Evolutionary conservation across 257 asterid species (phyloP).

Genomic region (Petunia secreta): DNA sequence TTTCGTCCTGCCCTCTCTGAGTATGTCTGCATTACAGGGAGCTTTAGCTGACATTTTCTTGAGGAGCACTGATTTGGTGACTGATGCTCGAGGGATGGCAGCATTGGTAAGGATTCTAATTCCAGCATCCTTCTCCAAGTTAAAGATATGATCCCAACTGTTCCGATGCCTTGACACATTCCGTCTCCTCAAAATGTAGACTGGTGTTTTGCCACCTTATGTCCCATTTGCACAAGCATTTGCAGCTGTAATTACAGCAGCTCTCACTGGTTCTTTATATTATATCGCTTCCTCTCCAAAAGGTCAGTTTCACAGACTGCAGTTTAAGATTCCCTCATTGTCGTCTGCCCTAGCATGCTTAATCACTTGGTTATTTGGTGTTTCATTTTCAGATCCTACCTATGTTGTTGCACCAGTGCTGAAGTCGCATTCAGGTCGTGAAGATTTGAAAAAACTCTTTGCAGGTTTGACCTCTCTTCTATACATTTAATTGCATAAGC

Average conservation of each 20-base stretch:
- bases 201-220: constrained; percentile 89
- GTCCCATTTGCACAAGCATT: constrained; percentile 97
- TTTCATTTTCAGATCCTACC: constrained; percentile 67
- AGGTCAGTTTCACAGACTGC: constrained; percentile 45
- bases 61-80: constrained; percentile 63
- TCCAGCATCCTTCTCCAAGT: background rate
- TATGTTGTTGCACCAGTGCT: constrained; percentile 85
- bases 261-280: constrained; percentile 85
- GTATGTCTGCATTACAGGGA: constrained; percentile 53
- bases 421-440: constrained; percentile 71
- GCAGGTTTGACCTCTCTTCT: constrained; percentile 56
- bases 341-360: background rate
- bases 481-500: background rate
- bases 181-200: constrained; percentile 40
- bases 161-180: constrained; percentile 1
- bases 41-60: constrained; percentile 81
- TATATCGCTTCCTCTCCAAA: constrained; percentile 91
- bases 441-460: constrained; percentile 87
- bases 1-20: background rate
- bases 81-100: constrained; percentile 89
- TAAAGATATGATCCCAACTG: background rate
- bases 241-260: constrained; percentile 94
- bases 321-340: background rate
- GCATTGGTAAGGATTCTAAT: constrained; percentile 56
- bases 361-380: constrained; percentile 4